These are phyloP conservation scores for Solanum etuberosum DNA, from an alignment of 257 asterid species.

Conservation along the genomic window DNA sequence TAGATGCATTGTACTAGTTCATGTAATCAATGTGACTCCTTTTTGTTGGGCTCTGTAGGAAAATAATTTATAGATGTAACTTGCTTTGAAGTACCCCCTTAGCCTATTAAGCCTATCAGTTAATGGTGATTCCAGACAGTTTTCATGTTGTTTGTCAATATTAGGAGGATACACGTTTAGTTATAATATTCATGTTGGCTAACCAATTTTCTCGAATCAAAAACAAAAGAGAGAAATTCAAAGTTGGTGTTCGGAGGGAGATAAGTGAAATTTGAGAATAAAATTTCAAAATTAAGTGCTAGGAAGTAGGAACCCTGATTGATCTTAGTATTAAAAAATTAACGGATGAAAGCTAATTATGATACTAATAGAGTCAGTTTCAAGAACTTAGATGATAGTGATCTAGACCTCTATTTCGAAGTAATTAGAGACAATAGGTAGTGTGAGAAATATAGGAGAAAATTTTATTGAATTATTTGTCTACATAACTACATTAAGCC, in stretches of 20 bases:
- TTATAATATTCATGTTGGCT: background rate
- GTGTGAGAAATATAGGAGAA: background rate
- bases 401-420: background rate
- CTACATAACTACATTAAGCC: background rate
- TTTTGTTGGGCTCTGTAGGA: background rate
- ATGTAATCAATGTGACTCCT: background rate
- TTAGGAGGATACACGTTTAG: background rate
- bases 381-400: background rate
- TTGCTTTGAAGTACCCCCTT: background rate
- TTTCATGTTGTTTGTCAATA: background rate
- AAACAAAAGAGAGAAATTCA: background rate
- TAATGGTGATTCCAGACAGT: background rate
- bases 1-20: background rate
- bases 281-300: background rate
- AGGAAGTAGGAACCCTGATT: background rate
- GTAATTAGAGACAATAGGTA: background rate
- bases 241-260: background rate
- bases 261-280: background rate
- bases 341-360: background rate
- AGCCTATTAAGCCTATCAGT: background rate
- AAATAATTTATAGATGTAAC: background rate
- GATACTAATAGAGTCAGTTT: background rate
- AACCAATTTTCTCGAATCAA: background rate
- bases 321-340: background rate
- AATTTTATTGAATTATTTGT: background rate